These are phyloP conservation scores for Suillus lakei DNA, from an alignment of 768 basidiomycete species.

Conservation along the genomic window DNA sequence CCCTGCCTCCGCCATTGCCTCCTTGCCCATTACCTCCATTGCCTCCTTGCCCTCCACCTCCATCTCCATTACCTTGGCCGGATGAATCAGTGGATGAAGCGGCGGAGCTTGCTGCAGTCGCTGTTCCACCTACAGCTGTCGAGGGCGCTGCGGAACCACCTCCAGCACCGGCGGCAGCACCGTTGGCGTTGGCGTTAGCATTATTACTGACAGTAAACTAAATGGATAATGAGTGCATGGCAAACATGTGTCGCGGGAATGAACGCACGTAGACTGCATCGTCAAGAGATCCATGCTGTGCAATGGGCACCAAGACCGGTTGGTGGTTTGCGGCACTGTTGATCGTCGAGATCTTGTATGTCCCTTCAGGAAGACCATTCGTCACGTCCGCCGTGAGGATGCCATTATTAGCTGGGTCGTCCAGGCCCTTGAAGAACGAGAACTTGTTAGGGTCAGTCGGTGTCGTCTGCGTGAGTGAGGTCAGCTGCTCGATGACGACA, in stretches of 20 bases:
- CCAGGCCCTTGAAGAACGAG: slow-evolving; percentile 59
- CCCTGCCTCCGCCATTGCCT: slow-evolving; percentile 17
- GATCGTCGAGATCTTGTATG: slow-evolving; percentile 64
- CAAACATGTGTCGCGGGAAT: slow-evolving; percentile 10
- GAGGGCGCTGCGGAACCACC: slow-evolving; percentile 10
- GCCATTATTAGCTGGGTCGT: slow-evolving; percentile 50
- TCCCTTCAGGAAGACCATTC: slow-evolving; percentile 58
- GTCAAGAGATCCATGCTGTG: slow-evolving; percentile 64
- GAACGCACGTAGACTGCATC: slow-evolving; percentile 62
- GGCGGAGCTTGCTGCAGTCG: not conserved
- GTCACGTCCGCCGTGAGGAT: slow-evolving; percentile 54
- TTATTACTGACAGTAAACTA: slow-evolving; percentile 39
- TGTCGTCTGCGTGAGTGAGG: slow-evolving; percentile 46
- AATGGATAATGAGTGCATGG: slow-evolving; percentile 12
- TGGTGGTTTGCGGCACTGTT: slow-evolving; percentile 62
- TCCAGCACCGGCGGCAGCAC: slow-evolving; percentile 10
- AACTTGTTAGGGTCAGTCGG: slow-evolving; percentile 56
- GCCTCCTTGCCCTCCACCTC: not conserved
- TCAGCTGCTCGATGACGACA: slow-evolving; percentile 56
- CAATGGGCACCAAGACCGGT: slow-evolving; percentile 59
- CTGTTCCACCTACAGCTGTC: not conserved
- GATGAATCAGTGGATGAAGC: slow-evolving; percentile 3
- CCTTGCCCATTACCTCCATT: slow-evolving; percentile 8
- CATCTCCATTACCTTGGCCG: slow-evolving; percentile 5
- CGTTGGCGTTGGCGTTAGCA: not conserved